Base-by-base conservation (phyloP, 371 early-diverging fungal species). In the Saksenaea vasiformis region DNA sequence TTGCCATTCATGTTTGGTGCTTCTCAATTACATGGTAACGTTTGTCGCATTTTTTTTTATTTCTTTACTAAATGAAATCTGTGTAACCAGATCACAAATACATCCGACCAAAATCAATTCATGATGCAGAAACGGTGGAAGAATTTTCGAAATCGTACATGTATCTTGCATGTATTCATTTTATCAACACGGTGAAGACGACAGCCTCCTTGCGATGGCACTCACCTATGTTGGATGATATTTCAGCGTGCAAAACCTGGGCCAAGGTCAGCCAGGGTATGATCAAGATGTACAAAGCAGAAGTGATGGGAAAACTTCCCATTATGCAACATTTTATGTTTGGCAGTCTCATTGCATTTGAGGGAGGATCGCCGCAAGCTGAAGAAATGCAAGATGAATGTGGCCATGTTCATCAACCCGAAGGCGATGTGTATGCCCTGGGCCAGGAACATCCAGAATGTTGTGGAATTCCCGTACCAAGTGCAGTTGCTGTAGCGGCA, bases 321-420 rank as follows among this genome's bases (percentile, higher is more conserved):
- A 98, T 99, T 51, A 96, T 99, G 89, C 99, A 99, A 77, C 99
- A 99, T 72, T 95, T 99, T 71, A 85, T 95, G 76, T 99, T 98
- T 88, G 99, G 99, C 13, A 79, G 74, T 5, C 60, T 89, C 17
- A 73, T 90, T 27, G 64, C 68, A 2, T 90, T 88, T 72, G 84
- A 88, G 54, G 89, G 88, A 5, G 80, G 80, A 0, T 56, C 67
- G 4, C 63, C 47, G 1, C 61, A 68, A 9, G 70, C 79, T 1
- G 83, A 82, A 22, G 79, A 76, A 27, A 67, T 76, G 19, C 83
- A 84, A 19, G 80, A 82, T 24, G 73, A 72, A 1, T 82, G 82
- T 66, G 82, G 82, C 0, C 82, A 82, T 59, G 60, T 71, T 1
- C 83, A 79, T 66, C 53, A 37, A 10, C 58, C 61, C 9, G 39